Conservation (phyloP, 352 stramenopile species). For the Phytophthora constricta region DNA sequence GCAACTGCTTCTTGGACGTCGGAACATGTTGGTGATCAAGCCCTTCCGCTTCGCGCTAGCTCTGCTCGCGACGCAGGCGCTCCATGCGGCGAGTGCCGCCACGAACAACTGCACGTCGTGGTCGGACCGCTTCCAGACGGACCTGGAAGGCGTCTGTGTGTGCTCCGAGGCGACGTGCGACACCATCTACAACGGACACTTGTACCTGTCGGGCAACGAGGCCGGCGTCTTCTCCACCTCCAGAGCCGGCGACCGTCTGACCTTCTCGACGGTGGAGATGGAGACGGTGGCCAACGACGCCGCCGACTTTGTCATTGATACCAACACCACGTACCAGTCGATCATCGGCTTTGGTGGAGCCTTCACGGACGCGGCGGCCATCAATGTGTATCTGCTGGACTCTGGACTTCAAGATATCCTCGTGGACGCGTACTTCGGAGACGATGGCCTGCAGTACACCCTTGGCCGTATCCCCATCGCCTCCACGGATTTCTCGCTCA, state of each 20-base stretch:
- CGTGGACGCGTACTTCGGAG: conserved; percentile 67
- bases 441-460: conserved; percentile 65
- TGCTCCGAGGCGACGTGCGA: conserved; percentile 49
- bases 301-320: conserved; percentile 38
- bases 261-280: conserved; percentile 32
- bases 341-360: conserved; percentile 85
- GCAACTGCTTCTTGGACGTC: conserved; percentile 8
- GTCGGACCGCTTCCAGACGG: conserved; percentile 49
- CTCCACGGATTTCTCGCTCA: conserved; percentile 76
- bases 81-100: too few relatives aligned
- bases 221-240: conserved; percentile 56
- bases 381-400: conserved; percentile 73
- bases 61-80: conserved; percentile 2
- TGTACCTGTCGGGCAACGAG: conserved; percentile 28
- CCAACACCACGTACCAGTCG: conserved; percentile 51
- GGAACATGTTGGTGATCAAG: conserved; percentile 31
- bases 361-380: conserved; percentile 78
- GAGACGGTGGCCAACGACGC: conserved; percentile 16
- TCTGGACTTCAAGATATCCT: conserved; percentile 51
- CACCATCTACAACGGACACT: conserved; percentile 32
- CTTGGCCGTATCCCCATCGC: conserved; percentile 74
- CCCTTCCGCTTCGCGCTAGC: conserved; percentile 23
- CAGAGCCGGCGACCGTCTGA: conserved; percentile 47
- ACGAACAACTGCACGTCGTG: conserved; percentile 26
- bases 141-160: conserved; percentile 57